Base-by-base conservation (phyloP, 495 filamentous ascomycete species). In the Glarea lozoyensis region DNA sequence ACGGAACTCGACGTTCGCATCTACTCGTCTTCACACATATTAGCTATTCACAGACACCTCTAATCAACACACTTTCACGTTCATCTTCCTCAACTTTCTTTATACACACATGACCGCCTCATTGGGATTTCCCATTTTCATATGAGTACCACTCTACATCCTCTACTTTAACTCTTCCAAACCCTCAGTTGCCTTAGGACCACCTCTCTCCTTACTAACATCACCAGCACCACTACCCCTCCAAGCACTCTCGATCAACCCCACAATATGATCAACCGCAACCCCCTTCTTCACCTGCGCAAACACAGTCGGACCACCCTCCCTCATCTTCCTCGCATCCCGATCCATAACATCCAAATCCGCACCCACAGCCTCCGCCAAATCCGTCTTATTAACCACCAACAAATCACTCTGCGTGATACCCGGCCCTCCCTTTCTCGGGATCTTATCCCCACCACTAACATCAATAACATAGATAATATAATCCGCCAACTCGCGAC, bases 381-480 rank as follows among this genome's bases (percentile, higher is more conserved):
- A 63, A 64, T 98, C 92, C 30, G 85, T 89, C 78, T 98, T 98
- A 58, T 98, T 98, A 7, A 98, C 83, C 3, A 98, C 75, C 44
- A 98, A 59, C 61, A 97, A 58, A 60, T 98, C 92, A 36, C 79
- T 86, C 61, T 94, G 88, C 29, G 92, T 98, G 54, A 98, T 98
- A 0, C 92, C 93, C 7, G 92, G 92, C 4, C 92, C 92, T 17
- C 93, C 92, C 68, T 98, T 98, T 6, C 93, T 66, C 0, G 92
- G 92, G 35, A 98, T 81, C 69, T 98, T 98, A 58, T 98, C 92
- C 2, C 92, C 92, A n/a, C 92, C 92, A 37, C 78, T 81, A 7
- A 98, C 92, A 62, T 98, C 92, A 50, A 98, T 97, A 17, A 98
- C 92, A 58, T 98, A 98, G 60, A 98, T 78, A 58, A 97, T 98